Evolutionary conservation across 2,329 filamentous ascomycete species (phyloP).

Genomic region (Fusarium papillatum): DNA sequence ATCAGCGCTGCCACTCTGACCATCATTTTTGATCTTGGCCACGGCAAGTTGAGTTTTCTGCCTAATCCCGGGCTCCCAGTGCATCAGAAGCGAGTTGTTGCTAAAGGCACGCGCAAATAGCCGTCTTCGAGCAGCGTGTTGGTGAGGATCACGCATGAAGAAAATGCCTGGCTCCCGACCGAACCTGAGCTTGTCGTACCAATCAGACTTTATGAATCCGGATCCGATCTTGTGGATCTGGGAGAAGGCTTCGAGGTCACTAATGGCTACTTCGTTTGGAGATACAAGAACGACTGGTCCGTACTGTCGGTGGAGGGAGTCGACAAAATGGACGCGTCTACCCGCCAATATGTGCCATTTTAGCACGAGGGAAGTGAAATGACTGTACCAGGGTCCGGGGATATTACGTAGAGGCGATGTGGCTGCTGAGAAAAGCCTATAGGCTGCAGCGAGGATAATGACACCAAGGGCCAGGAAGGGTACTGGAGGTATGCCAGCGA

Average conservation of each 20-base stretch:
- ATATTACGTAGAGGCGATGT: not conserved
- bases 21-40: conserved; percentile 5
- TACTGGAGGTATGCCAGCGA: not conserved
- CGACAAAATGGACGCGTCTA: conserved; percentile 15
- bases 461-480: not conserved
- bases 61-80: conserved; percentile 23
- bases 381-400: conserved; percentile 23
- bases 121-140: conserved; percentile 12
- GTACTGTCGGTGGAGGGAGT: conserved; percentile 12
- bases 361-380: conserved; percentile 11
- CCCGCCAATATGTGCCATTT: conserved; percentile 12
- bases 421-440: not conserved
- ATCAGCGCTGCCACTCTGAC: not conserved
- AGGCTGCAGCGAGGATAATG: not conserved
- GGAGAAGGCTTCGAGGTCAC: conserved; percentile 12
- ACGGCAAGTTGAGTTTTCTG: conserved; percentile 10
- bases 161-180: conserved; percentile 12
- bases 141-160: conserved; percentile 19
- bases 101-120: conserved; percentile 29
- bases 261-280: conserved; percentile 16
- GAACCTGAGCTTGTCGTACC: conserved; percentile 12
- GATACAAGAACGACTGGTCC: conserved; percentile 13
- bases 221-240: conserved; percentile 30
- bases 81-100: not conserved
- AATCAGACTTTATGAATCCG: conserved; percentile 23